Base-by-base conservation (phyloP, 2,329 filamentous ascomycete species). In the Elsinoe fawcettii region DNA sequence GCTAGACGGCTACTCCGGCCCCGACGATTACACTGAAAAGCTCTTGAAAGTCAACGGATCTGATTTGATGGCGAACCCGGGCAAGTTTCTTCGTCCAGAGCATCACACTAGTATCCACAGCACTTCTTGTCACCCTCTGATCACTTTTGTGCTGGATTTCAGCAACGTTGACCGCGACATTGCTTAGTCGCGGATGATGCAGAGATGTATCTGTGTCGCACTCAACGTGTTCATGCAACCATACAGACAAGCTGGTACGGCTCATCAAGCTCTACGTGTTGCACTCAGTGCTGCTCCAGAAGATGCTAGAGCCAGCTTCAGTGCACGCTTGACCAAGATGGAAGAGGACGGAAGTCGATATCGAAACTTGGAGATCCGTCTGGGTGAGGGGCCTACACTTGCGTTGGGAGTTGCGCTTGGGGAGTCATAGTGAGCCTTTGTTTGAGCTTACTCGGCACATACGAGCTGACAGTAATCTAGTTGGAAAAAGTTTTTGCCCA, bases 401-500 rank as follows among this genome's bases (percentile, higher is more conserved):
- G 46, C 25, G 12, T 25, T 51, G 25, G 46, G 46, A 8, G 32
- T 25, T n/a, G 27, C 18, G 46, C 46, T 51, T 9, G 46, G 46
- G 7, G 46, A 51, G 16, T 51, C 46, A 14, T 51, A 51, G 46
- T 51, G 11, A 46, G 46, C 9, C 46, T n/a, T 8, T 5, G 16
- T 22, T 9, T 7, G 23, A n/a, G 7, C 46, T 3, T 20, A 9
- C 22, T 27, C 11, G 11, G n/a, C 22, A 18, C 5, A 32, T 9
- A 5, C 5, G 11, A 32, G n/a, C 23, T 51, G 16, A 51, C 25
- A 5, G n/a, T 18, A 9, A 7, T 32, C 3, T 16, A 51, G 46
- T n/a, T 51, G 46, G 46, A 51, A 51, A 23, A 51, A 51, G 25
- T 27, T 51, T n/a, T 32, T 51, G 46, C 46, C 46, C 9, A 51